Evolutionary conservation across 2,329 filamentous ascomycete species (phyloP).

Genomic region (Diaporthe ilicicola): DNA sequence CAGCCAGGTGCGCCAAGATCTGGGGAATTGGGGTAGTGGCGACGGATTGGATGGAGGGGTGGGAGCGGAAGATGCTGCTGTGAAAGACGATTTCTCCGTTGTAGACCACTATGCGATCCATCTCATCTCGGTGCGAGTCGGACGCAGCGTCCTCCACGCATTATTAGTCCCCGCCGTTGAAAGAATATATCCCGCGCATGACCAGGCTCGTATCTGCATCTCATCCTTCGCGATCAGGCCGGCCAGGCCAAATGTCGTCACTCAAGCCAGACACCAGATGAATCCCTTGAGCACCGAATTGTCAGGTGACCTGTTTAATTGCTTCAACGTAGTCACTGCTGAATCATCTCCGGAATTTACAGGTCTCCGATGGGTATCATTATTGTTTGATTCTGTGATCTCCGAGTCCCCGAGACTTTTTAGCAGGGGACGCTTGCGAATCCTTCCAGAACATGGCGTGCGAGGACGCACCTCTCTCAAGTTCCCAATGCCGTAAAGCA

Average conservation of each 20-base stretch:
- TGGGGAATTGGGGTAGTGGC: constrained; percentile 20
- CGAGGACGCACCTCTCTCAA: neutral
- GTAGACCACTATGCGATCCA: constrained; percentile 7
- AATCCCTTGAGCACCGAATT: neutral
- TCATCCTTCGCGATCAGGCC: neutral
- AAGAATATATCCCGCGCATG: neutral
- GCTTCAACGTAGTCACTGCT: neutral
- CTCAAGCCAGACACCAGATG: neutral
- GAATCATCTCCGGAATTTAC: neutral
- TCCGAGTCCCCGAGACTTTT: neutral
- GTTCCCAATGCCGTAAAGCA: neutral
- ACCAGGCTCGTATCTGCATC: constrained; percentile 8
- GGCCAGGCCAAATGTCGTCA: constrained; percentile 6
- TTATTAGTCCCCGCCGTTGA: constrained; percentile 13
- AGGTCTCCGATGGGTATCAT: constrained; percentile 17
- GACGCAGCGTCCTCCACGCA: constrained; percentile 1
- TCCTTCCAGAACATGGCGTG: neutral
- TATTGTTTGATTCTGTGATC: neutral
- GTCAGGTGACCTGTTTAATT: neutral
- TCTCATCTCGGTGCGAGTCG: constrained; percentile 8
- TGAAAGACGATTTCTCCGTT: constrained; percentile 8
- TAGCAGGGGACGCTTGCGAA: neutral
- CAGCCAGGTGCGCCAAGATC: constrained; percentile 12
- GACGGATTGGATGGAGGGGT: constrained; percentile 8
- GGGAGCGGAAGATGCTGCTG: neutral